Percentiles rank a stretch among this genome's conserved stretches.
Evolutionary conservation across 371 early-diverging fungal genomes (phyloP).

Genomic region (Lichtheimia ramosa): DNA sequence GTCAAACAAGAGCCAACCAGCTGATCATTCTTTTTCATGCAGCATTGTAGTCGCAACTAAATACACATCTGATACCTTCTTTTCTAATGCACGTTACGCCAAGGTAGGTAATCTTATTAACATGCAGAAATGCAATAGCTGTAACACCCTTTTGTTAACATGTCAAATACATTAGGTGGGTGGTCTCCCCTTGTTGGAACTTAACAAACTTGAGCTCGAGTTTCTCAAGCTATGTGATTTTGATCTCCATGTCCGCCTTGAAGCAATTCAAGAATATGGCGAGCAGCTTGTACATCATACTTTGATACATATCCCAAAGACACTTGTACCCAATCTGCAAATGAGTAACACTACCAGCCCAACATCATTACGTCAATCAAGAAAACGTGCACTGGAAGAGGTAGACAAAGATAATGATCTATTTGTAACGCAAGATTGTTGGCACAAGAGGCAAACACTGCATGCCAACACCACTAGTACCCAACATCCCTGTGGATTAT

Average conservation of each 20-base stretch:
- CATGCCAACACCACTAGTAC: no score
- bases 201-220: slow-evolving; percentile 89
- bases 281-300: slow-evolving; percentile 36
- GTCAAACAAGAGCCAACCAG: no score
- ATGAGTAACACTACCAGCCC: no score
- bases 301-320: no score
- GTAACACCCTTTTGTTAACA: no score
- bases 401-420: no score
- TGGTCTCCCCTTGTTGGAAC: slow-evolving; percentile 78
- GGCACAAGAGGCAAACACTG: no score
- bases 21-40: slow-evolving; percentile 2
- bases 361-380: no score
- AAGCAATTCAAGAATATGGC: slow-evolving; percentile 73
- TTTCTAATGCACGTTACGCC: slow-evolving; percentile 75
- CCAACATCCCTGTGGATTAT: no score
- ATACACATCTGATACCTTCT: slow-evolving; percentile 81
- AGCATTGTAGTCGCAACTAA: slow-evolving; percentile 81
- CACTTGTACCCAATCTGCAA: no score
- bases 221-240: slow-evolving; percentile 84
- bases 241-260: slow-evolving; percentile 69
- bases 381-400: no score
- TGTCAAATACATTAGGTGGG: slow-evolving; percentile 65
- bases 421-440: no score
- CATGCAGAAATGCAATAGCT: neutral
- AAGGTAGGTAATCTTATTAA: slow-evolving; percentile 42